Percentiles rank a stretch among this genome's conserved stretches.
Evolutionary conservation across 345 rosid species (phyloP).

Genomic region (Aegle marmelos): DNA sequence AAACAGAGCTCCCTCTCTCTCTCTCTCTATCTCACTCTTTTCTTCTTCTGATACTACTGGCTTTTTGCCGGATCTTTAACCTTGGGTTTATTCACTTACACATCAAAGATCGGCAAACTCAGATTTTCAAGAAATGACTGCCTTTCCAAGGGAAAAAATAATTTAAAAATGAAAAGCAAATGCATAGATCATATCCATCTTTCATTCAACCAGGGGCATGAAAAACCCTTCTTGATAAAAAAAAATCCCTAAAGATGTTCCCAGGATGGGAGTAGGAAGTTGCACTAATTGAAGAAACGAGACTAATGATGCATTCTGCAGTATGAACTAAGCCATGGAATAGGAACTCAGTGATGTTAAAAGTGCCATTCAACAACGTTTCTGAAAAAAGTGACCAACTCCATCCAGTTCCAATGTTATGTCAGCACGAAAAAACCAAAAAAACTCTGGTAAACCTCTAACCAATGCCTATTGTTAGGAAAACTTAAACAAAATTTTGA

Average conservation of each 20-base stretch:
- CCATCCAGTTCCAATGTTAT: neutral
- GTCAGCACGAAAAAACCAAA: neutral
- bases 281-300: neutral
- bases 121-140: no score
- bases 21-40: no score
- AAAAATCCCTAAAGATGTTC: neutral
- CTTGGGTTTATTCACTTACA: conserved; percentile 80
- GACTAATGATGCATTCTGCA: neutral
- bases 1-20: no score
- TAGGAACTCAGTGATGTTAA: neutral
- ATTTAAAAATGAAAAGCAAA: no score
- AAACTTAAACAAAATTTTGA: neutral
- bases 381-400: neutral
- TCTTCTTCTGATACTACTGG: conserved; percentile 42
- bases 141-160: no score
- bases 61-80: conserved; percentile 82
- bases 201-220: no score
- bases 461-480: neutral
- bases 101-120: conserved; percentile 43
- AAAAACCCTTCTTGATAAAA: neutral
- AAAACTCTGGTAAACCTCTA: neutral
- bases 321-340: neutral
- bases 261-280: no score
- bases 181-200: no score
- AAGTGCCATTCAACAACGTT: neutral